A percentile compares a stretch with the other conserved stretches of the same genome.
These are phyloP conservation scores for Neurospora sp. DNA, from an alignment of 495 filamentous ascomycete genomes.

Conservation along the genomic window DNA sequence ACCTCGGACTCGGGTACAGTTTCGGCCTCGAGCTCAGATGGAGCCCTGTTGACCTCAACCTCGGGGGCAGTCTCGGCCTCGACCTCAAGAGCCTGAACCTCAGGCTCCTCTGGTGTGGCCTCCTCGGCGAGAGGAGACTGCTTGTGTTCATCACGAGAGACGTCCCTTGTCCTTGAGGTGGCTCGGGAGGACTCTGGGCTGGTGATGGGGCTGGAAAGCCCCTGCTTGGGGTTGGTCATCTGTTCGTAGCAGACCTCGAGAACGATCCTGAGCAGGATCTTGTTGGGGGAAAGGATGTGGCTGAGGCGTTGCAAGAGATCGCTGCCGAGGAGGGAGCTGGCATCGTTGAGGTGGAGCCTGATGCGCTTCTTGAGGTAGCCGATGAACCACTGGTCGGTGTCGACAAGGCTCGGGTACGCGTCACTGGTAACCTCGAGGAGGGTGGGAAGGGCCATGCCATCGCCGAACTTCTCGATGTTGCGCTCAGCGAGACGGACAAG, in stretches of 20 bases:
- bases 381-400: constrained; percentile 24
- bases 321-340: constrained; percentile 16
- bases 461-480: constrained; percentile 20
- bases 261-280: constrained; percentile 21
- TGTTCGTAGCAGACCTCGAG: constrained; percentile 26
- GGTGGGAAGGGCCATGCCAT: constrained; percentile 17
- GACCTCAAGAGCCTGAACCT: neutral
- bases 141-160: neutral
- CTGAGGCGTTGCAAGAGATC: constrained; percentile 23
- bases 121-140: neutral
- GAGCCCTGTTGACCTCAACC: constrained; percentile 1
- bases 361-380: constrained; percentile 22
- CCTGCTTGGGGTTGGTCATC: constrained; percentile 4
- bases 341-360: constrained; percentile 21
- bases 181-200: constrained; percentile 11
- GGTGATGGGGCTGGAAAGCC: constrained; percentile 7
- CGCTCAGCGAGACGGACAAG: constrained; percentile 21
- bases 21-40: constrained; percentile 16
- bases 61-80: constrained; percentile 1
- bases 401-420: constrained; percentile 19
- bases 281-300: constrained; percentile 23
- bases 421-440: constrained; percentile 23
- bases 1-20: constrained; percentile 1
- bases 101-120: neutral
- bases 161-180: constrained; percentile 1